phyloP scores from a whole-genome alignment of 495 filamentous ascomycete genomes.

The Neurospora discreta region DNA sequence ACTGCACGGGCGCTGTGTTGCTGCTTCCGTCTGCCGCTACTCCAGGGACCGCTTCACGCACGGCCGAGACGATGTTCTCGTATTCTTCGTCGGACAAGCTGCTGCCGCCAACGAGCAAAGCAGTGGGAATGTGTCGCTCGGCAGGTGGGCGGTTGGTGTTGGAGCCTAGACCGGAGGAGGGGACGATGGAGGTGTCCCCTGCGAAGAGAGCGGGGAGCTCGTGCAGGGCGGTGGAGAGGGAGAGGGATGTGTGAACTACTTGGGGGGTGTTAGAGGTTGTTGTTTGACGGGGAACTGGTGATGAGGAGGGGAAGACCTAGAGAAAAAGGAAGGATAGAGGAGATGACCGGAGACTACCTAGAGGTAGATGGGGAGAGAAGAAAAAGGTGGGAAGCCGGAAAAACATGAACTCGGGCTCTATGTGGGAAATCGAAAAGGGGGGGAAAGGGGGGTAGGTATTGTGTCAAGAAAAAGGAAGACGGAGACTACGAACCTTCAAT shows the following conservation, averaged over 20 bases:
- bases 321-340: too few species aligned
- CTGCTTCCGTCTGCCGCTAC: not conserved
- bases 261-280: not conserved
- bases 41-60: not conserved
- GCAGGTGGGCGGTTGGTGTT: conserved; percentile 4
- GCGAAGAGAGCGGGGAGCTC: conserved; percentile 22
- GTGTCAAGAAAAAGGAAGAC: too few species aligned
- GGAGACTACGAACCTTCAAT: conserved; percentile 5
- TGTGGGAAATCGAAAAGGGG: too few species aligned
- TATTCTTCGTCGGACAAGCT: conserved; percentile 20
- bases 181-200: conserved; percentile 6
- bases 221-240: conserved; percentile 10
- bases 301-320: too few species aligned
- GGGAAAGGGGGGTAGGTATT: too few species aligned
- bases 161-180: conserved; percentile 16
- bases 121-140: conserved; percentile 13
- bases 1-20: conserved; percentile 7
- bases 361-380: too few species aligned
- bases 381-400: too few species aligned
- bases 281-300: too few species aligned
- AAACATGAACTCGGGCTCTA: too few species aligned
- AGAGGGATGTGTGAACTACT: conserved; percentile 22
- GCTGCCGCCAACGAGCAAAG: conserved; percentile 20
- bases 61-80: conserved; percentile 13
- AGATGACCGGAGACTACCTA: too few species aligned